phyloP scores from a whole-genome alignment of 306 rosid genomes.

The Fragaria iinumae region DNA sequence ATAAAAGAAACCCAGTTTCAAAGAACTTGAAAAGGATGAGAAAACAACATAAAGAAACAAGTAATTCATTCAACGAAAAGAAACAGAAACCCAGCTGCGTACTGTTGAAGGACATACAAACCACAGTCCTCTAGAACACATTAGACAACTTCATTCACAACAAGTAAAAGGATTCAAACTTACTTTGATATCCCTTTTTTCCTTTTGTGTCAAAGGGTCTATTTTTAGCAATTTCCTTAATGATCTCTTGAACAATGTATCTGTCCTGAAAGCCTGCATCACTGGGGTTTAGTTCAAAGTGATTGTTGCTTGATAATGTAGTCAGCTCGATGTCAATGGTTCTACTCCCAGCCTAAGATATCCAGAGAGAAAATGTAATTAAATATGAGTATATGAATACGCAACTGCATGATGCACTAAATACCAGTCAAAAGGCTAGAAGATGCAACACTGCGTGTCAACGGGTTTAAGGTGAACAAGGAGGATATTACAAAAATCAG shows the following conservation, averaged over 20 bases:
- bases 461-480: not conserved
- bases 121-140: not conserved
- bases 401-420: not conserved
- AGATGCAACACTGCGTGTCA: not conserved
- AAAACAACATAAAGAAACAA: not conserved
- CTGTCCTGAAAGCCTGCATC: constrained; percentile 98
- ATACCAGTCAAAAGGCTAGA: not conserved
- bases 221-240: constrained; percentile 91
- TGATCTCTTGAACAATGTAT: constrained; percentile 87
- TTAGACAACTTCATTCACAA: not conserved
- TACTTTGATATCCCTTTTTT: constrained; percentile 80
- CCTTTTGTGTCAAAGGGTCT: constrained; percentile 87
- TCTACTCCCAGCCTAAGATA: constrained; percentile 85
- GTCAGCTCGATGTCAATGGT: constrained; percentile 88
- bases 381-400: not conserved
- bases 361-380: constrained; percentile 2
- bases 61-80: not conserved
- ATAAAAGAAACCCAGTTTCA: no score
- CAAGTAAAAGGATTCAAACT: not conserved
- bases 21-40: not conserved
- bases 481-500: not conserved
- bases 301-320: constrained; percentile 79
- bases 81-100: not conserved
- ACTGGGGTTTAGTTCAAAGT: constrained; percentile 82
- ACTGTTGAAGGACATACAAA: not conserved